Conservation (phyloP, 2,329 filamentous ascomycete genomes). For the Cryoendolithus antarcticus region DNA sequence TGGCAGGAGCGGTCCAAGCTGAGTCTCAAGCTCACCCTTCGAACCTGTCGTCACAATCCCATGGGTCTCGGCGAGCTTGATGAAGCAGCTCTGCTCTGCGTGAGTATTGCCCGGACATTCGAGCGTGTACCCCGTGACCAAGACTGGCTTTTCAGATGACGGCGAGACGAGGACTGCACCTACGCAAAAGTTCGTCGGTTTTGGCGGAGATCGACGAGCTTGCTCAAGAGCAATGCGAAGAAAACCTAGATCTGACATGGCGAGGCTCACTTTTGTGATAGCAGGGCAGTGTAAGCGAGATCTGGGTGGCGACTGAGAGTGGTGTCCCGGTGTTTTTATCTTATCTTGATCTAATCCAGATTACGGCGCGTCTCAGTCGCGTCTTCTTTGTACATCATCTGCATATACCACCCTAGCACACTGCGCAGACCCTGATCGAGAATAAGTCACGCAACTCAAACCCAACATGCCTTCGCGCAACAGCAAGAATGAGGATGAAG, state of each 20-base stretch:
- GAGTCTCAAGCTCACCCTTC: too few relatives aligned
- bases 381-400: too few relatives aligned
- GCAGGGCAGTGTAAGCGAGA: too few relatives aligned
- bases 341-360: too few relatives aligned
- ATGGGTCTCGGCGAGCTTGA: constrained; percentile 47
- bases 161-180: constrained; percentile 58
- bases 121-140: constrained; percentile 79
- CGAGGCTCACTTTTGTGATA: not conserved
- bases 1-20: constrained; percentile 40
- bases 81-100: constrained; percentile 83
- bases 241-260: constrained; percentile 24
- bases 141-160: constrained; percentile 45
- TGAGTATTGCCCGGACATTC: constrained; percentile 90
- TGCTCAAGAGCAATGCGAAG: constrained; percentile 65
- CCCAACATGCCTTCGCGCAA: too few relatives aligned
- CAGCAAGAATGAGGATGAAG: not conserved
- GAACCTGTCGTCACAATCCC: not conserved
- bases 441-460: too few relatives aligned
- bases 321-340: too few relatives aligned
- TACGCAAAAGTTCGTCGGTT: constrained; percentile 84
- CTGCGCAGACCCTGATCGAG: too few relatives aligned
- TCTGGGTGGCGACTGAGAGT: too few relatives aligned
- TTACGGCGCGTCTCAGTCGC: too few relatives aligned
- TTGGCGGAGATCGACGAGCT: constrained; percentile 68
- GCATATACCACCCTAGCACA: too few relatives aligned